Evolutionary conservation across 257 asterid genomes (phyloP).

Genomic region (Cinchona pubescens): DNA sequence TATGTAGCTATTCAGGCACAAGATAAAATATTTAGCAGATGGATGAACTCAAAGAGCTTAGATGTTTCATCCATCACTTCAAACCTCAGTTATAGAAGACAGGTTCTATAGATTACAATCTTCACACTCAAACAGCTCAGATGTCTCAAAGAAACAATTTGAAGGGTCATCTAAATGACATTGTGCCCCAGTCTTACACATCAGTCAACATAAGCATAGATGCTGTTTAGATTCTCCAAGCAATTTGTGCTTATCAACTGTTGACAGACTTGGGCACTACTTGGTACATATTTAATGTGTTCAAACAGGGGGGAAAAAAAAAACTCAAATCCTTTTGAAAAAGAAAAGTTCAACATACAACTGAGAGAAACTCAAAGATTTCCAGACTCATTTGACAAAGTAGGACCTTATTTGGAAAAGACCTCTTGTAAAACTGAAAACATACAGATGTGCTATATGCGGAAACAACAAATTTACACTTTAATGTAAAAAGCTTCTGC

Average conservation of each 20-base stretch:
- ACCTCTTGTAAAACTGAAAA: not conserved
- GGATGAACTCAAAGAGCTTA: not conserved
- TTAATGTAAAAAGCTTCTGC: not conserved
- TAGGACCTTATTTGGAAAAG: not conserved
- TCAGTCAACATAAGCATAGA: not conserved
- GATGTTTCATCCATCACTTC: not conserved
- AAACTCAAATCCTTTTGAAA: not conserved
- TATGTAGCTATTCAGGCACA: not conserved
- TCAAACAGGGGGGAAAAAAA: not conserved
- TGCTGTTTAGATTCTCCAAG: not conserved
- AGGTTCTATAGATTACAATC: not conserved
- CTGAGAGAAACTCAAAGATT: not conserved
- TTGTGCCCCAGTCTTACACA: not conserved
- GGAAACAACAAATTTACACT: not conserved
- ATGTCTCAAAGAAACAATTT: not conserved
- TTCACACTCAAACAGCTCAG: not conserved
- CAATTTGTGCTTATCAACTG: not conserved
- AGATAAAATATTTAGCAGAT: not conserved
- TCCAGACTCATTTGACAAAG: not conserved
- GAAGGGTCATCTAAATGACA: not conserved
- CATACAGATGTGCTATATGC: not conserved
- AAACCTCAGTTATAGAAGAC: not conserved
- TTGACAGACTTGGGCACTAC: not conserved
- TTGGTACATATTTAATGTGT: not conserved
- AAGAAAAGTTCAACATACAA: not conserved